phyloP scores from a whole-genome alignment of 768 basidiomycete species.

The Flagelloscypha sp. region DNA sequence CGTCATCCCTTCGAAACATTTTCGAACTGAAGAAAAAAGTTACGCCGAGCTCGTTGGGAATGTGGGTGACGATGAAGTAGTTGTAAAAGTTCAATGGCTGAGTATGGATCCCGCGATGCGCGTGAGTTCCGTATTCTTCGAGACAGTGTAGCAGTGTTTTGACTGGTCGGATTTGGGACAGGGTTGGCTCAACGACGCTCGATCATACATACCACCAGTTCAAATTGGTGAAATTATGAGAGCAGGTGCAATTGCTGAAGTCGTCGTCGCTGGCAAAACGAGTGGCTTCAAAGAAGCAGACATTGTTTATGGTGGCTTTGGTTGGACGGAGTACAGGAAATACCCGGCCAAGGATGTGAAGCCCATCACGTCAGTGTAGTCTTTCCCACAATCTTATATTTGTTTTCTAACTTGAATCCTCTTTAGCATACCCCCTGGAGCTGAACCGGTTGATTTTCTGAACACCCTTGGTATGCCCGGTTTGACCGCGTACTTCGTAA shows the following conservation, averaged over 20 bases:
- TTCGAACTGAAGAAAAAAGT: conserved; percentile 49
- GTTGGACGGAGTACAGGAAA: no score
- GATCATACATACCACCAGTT: conserved; percentile 67
- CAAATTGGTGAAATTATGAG: conserved; percentile 78
- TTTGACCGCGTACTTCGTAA: conserved; percentile 87
- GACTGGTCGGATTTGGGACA: no score
- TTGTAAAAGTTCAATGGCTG: conserved; percentile 75
- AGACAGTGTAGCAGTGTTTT: no score
- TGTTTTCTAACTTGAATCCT: conserved; percentile 1
- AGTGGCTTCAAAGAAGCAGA: conserved; percentile 58
- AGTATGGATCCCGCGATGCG: conserved; percentile 87
- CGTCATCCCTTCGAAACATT: conserved; percentile 67
- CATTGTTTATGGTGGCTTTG: conserved; percentile 51
- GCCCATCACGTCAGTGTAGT: conserved; percentile 43
- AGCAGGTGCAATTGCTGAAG: conserved; percentile 54
- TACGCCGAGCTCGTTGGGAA: conserved; percentile 45
- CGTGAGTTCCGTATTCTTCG: no score
- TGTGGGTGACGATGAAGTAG: conserved; percentile 43
- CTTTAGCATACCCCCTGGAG: conserved; percentile 48
- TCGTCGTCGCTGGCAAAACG: conserved; percentile 50
- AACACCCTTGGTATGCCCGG: conserved; percentile 72
- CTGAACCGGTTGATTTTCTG: conserved; percentile 66
- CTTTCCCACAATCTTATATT: neutral
- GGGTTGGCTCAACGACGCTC: conserved; percentile 66
- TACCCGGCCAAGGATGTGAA: no score